Evolutionary conservation across 2,329 filamentous ascomycete genomes (phyloP).

Genomic region (Zasmidium angulare): DNA sequence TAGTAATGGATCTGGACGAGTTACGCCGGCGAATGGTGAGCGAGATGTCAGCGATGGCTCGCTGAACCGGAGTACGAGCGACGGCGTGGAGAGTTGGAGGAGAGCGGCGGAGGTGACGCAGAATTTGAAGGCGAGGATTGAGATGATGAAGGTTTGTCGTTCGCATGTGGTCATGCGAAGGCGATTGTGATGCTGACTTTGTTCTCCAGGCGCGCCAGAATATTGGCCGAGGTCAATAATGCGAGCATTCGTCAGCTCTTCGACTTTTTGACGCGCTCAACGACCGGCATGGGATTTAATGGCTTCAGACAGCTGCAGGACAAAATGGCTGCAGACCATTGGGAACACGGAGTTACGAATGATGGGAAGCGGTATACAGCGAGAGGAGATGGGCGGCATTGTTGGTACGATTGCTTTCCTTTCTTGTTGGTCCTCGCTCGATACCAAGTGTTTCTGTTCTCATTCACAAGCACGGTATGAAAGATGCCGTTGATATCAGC

Average conservation of each 20-base stretch:
- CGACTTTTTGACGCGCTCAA: not conserved
- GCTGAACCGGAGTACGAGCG: constrained; percentile 30
- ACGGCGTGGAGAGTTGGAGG: constrained; percentile 89
- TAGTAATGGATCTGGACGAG: constrained; percentile 34
- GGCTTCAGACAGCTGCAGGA: not conserved
- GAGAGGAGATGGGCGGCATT: not conserved
- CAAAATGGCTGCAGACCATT: constrained; percentile 2
- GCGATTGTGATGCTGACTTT: not conserved
- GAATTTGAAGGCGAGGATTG: constrained; percentile 93
- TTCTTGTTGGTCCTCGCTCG: not conserved
- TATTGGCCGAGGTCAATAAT: constrained; percentile 16
- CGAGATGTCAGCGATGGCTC: constrained; percentile 5
- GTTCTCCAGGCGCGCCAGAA: constrained; percentile 18
- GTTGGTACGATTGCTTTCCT: not conserved
- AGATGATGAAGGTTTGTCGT: constrained; percentile 85
- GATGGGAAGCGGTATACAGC: not conserved
- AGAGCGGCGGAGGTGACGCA: constrained; percentile 95
- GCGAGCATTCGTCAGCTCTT: not conserved
- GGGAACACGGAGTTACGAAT: not conserved
- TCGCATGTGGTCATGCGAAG: no score
- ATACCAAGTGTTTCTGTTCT: not conserved
- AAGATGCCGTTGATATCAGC: no score
- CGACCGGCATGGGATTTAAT: constrained; percentile 1
- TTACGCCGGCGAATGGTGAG: constrained; percentile 46
- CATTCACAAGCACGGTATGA: not conserved